phyloP scores from a whole-genome alignment of 257 asterid species.

The Ilex aquifolium region DNA sequence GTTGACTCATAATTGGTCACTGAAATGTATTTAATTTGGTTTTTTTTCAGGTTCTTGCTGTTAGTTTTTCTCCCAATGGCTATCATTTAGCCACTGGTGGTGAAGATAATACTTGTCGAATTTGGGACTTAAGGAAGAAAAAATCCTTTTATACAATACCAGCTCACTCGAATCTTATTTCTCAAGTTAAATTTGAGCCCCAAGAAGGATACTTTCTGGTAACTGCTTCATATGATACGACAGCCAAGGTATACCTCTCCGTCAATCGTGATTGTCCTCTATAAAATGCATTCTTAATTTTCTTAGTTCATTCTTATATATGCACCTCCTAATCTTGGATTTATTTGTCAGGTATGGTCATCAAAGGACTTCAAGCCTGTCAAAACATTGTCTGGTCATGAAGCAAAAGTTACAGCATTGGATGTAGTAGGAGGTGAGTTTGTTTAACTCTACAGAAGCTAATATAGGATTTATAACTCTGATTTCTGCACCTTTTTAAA shows the following conservation, averaged over 20 bases:
- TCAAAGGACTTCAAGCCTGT: constrained; percentile 84
- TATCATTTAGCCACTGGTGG: constrained; percentile 96
- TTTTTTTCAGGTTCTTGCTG: constrained; percentile 59
- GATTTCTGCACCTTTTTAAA: not conserved
- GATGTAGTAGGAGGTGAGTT: constrained; percentile 70
- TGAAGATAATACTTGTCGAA: constrained; percentile 92
- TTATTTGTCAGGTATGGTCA: constrained; percentile 69
- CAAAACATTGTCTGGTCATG: constrained; percentile 76
- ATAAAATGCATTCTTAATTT: not conserved
- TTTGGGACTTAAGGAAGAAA: constrained; percentile 91
- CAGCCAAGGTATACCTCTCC: constrained; percentile 62
- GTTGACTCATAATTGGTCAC: not conserved
- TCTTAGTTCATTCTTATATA: not conserved
- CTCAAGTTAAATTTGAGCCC: constrained; percentile 93
- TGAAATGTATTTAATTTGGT: not conserved
- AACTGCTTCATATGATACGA: constrained; percentile 81
- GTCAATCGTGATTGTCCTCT: not conserved
- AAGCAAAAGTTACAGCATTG: constrained; percentile 75
- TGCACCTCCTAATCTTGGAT: constrained; percentile 9
- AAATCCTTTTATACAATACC: constrained; percentile 72
- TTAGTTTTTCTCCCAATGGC: constrained; percentile 89
- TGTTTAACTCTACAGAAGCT: constrained; percentile 6
- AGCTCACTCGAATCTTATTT: constrained; percentile 85
- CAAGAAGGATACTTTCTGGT: constrained; percentile 88
- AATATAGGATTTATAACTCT: not conserved